These are phyloP conservation scores for Mucor ambiguus DNA, from an alignment of 371 early-diverging fungal genomes.

Conservation along the genomic window DNA sequence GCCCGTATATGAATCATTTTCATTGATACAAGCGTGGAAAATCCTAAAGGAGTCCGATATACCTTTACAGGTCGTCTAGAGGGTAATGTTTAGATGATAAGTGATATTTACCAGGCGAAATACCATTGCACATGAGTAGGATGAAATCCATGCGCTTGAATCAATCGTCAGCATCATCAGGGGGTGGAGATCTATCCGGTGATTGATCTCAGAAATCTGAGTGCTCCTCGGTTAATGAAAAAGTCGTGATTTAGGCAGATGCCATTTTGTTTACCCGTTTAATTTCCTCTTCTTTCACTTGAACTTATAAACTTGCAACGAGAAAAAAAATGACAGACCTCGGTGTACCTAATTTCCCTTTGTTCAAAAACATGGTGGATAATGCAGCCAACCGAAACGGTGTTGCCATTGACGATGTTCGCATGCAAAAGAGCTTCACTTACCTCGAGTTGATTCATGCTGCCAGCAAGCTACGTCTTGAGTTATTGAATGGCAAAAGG, in stretches of 20 bases:
- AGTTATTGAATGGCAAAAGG: conserved; percentile 34
- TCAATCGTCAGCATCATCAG: too few relatives aligned
- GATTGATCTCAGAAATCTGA: not conserved
- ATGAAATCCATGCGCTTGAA: too few relatives aligned
- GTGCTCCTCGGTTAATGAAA: not conserved
- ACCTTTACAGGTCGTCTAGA: too few relatives aligned
- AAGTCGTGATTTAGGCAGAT: too few relatives aligned
- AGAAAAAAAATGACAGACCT: conserved; percentile 1
- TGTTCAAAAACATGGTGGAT: conserved; percentile 33
- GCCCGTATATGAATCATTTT: too few relatives aligned
- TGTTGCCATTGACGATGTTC: conserved; percentile 41
- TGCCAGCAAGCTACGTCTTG: conserved; percentile 14
- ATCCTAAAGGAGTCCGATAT: too few relatives aligned
- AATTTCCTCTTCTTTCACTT: not conserved
- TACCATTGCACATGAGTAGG: too few relatives aligned
- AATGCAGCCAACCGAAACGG: conserved; percentile 27
- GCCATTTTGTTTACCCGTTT: not conserved
- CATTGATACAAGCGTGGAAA: too few relatives aligned
- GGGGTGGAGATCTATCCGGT: too few relatives aligned
- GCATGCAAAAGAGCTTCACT: conserved; percentile 22
- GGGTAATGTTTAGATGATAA: too few relatives aligned
- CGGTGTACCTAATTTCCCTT: conserved; percentile 35
- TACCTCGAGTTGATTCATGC: conserved; percentile 40
- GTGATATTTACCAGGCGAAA: too few relatives aligned
- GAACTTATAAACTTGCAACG: not conserved